Evolutionary conservation across 2,329 filamentous ascomycete species (phyloP), one percentile per base, ranked within the genome.

Genomic region (Calonectria ilicicola): DNA sequence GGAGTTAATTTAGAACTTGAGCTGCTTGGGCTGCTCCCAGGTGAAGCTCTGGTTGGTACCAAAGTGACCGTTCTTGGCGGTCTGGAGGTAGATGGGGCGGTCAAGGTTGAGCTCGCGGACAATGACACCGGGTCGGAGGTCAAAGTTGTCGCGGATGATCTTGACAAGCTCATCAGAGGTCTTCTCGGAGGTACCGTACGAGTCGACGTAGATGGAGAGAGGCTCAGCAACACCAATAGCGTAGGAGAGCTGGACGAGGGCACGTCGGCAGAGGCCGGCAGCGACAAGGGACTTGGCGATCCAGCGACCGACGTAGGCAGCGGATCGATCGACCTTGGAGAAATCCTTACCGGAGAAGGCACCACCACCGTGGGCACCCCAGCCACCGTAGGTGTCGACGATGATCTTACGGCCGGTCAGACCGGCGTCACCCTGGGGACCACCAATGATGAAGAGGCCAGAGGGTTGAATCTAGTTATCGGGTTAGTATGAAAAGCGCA

Each of bases 301-400:
- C 97, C 97, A 99, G 85, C 97, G 95, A 80, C 91, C 96, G 80
- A 98, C 93, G 89, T 99, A 99, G 83, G 97, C 97, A 79, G 97
- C 97, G 67, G 97, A 98, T 82, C 97, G 95, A 86, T 99, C 97
- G 87, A 99, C 97, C 92, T 99, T 99, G 91, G 95, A 98, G 93
- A 98, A 99, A 87, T 99, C 97, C 93, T 99, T 99, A 83, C 97
- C 97, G 82, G 97, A 98, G 94, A 99, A 99, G 86, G 97, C 97
- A 93, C 97, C 97, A 91, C 97, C 97, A 91, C 97, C 97, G 91
- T 99, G 97, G 81, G 97, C 97, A 89, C 97, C 97, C 97, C 97
- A 98, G 83, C 97, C 97, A 90, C 97, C 97, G 89, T 99, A 99
- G 86, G 97, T 98, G 89, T 99, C 97, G 85, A 99, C 97, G 79